Conservation (phyloP, 2,329 filamentous ascomycete genomes). For the Apiospora kogelbergensis region DNA sequence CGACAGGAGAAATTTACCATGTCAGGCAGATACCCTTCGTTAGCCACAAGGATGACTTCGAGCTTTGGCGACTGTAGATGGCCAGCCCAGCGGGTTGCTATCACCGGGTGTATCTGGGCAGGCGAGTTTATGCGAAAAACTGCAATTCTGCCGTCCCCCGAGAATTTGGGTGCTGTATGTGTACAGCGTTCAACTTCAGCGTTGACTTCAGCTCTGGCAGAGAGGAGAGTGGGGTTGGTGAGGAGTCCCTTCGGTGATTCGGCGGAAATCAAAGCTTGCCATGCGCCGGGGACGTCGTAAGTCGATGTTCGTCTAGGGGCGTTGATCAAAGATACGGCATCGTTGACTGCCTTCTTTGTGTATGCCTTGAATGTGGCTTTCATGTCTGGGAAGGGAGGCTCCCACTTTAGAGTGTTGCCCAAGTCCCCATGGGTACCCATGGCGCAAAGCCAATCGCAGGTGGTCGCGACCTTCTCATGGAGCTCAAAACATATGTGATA, state of each 20-base stretch:
- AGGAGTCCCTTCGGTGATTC: conserved; percentile 51
- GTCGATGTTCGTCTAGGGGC: conserved; percentile 62
- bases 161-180: conserved; percentile 63
- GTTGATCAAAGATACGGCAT: conserved; percentile 64
- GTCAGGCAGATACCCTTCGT: conserved; percentile 62
- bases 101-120: conserved; percentile 65
- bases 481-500: conserved; percentile 62
- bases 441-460: conserved; percentile 61
- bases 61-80: conserved; percentile 58
- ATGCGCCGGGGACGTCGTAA: conserved; percentile 61
- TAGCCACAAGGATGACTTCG: conserved; percentile 65
- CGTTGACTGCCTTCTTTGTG: conserved; percentile 62
- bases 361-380: conserved; percentile 56
- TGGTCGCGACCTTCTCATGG: conserved; percentile 46
- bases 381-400: conserved; percentile 67
- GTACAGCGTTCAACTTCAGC: conserved; percentile 61
- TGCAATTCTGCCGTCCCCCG: conserved; percentile 59
- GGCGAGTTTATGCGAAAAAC: conserved; percentile 60
- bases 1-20: conserved; percentile 69
- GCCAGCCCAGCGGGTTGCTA: conserved; percentile 66
- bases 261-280: conserved; percentile 55
- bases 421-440: conserved; percentile 68
- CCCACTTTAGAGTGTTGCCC: conserved; percentile 64
- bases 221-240: conserved; percentile 46
- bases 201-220: conserved; percentile 58